These are phyloP conservation scores for Penicillium occitanis DNA, from an alignment of 2,329 filamentous ascomycete species.

Conservation along the genomic window DNA sequence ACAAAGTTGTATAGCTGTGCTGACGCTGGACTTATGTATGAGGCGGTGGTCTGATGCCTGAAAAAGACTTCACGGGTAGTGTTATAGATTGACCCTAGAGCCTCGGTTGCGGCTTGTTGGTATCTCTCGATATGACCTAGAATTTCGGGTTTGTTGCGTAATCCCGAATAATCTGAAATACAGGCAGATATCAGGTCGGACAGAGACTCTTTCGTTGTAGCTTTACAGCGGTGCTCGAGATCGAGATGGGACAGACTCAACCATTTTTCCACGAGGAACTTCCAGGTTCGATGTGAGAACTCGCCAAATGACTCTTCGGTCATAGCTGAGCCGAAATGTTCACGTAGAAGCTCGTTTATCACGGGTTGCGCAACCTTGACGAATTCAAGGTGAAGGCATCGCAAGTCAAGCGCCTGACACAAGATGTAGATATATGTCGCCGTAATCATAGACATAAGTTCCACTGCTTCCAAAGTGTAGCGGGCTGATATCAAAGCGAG, in stretches of 20 bases:
- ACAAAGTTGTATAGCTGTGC: constrained; percentile 38
- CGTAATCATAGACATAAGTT: constrained; percentile 57
- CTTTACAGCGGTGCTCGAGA: constrained; percentile 16
- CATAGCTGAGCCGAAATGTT: constrained; percentile 11
- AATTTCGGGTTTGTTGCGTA: constrained; percentile 4
- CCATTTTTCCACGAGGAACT: constrained; percentile 20
- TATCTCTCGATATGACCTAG: constrained; percentile 14
- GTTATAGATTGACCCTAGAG: constrained; percentile 21
- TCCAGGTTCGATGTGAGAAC: constrained; percentile 16
- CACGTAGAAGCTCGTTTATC: constrained; percentile 11
- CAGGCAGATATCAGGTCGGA: constrained; percentile 17
- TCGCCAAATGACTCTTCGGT: constrained; percentile 10
- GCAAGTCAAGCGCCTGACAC: constrained; percentile 60
- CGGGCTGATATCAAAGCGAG: constrained; percentile 61
- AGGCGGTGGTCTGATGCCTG: constrained; percentile 19
- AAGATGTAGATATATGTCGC: constrained; percentile 56
- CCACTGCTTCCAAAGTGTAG: constrained; percentile 57
- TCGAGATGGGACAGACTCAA: constrained; percentile 21
- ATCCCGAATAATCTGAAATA: constrained; percentile 5
- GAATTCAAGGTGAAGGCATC: constrained; percentile 31
- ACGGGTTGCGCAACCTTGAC: constrained; percentile 16
- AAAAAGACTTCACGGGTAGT: constrained; percentile 24
- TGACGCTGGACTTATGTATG: constrained; percentile 34
- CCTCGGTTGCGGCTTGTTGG: constrained; percentile 10
- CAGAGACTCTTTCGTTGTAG: constrained; percentile 19